A percentile compares a stretch with the other conserved stretches of the same genome.
phyloP scores from a whole-genome alignment of 2,329 filamentous ascomycete genomes.

The Catunica adiposa region DNA sequence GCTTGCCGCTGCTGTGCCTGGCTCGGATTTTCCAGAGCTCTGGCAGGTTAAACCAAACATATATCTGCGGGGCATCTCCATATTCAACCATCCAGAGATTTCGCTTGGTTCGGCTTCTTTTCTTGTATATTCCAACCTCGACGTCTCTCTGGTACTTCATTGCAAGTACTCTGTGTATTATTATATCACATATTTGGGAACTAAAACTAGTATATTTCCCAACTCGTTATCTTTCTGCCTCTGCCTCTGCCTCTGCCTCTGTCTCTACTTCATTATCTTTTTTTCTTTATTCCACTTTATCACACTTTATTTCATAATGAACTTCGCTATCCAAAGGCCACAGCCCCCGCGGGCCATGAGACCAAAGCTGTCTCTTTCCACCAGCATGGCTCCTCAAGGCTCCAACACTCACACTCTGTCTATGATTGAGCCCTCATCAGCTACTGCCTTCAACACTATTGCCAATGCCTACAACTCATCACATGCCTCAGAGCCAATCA shows the following conservation, averaged over 20 bases:
- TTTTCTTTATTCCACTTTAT: background rate
- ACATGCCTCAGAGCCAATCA: slow-evolving; percentile 7
- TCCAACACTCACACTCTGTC: slow-evolving; percentile 26
- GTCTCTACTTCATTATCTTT: too few relatives aligned
- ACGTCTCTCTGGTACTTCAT: background rate
- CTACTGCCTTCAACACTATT: slow-evolving; percentile 48
- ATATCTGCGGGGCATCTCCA: background rate
- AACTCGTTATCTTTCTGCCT: background rate
- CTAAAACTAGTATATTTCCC: too few relatives aligned
- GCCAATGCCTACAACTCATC: slow-evolving; percentile 40
- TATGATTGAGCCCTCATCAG: slow-evolving; percentile 38
- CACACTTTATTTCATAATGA: slow-evolving; percentile 6
- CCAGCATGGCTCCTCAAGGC: slow-evolving; percentile 21
- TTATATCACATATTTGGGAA: background rate
- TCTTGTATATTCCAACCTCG: background rate
- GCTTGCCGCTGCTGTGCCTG: background rate
- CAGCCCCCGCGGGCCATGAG: slow-evolving; percentile 6
- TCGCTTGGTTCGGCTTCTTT: background rate
- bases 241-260: too few relatives aligned
- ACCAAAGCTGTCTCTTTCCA: slow-evolving; percentile 25
- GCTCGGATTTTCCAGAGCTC: background rate
- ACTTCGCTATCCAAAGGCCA: slow-evolving; percentile 3
- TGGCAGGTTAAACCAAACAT: background rate
- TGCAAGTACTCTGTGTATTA: background rate
- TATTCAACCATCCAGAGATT: background rate